Base-by-base conservation (phyloP, 2,329 filamentous ascomycete genomes). In the Ophiostoma himal-ulmi region DNA sequence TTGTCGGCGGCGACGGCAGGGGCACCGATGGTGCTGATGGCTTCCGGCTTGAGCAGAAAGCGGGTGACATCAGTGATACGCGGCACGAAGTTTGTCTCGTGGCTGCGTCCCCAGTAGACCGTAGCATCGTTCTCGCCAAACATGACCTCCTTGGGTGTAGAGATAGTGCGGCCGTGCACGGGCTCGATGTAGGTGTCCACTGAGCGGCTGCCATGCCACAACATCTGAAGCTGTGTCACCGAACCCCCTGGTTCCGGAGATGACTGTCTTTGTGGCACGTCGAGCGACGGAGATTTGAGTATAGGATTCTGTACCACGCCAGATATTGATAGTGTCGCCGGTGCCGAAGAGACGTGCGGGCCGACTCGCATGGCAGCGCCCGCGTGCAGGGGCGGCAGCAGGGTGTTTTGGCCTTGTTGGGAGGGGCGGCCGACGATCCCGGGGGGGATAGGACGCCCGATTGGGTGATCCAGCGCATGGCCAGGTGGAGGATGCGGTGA, bases 51-150 rank as follows among this genome's bases (percentile, higher is more conserved):
- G 14, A 65, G 11, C 3, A 65, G 62, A 14, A 37, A 65, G 20
- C 62, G 34, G 30, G 62, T 65, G 17, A 65, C 62, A 34, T 65
- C 62, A 34, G 62, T 65, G 17, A 65, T 65, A 34, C 62, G 62
- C 20, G 62, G 62, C 34, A 65, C 62, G 22, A 65, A 65, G 34
- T 65, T 65, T 34, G 62, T 65, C 36, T 65, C 62, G 62, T 65
- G 62, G 62, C 34, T 65, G 62, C 62, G 62, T 30, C 62, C 62
- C 62, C 62, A 65, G 62, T 65, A 65, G 17, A 65, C 62, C 14
- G 62, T 65, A 7, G 62, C 62, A 17, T 65, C 62, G 36, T 65
- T 65, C 8, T 65, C 62, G 17, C 62, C 62, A 39, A 65, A 65
- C 62, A 65, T 65, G 7, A 65, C 62, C 36, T 65, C 62, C 34